Evolutionary conservation across 2,329 filamentous ascomycete genomes (phyloP).

Genomic region (Pseudocercospora macadamiae): DNA sequence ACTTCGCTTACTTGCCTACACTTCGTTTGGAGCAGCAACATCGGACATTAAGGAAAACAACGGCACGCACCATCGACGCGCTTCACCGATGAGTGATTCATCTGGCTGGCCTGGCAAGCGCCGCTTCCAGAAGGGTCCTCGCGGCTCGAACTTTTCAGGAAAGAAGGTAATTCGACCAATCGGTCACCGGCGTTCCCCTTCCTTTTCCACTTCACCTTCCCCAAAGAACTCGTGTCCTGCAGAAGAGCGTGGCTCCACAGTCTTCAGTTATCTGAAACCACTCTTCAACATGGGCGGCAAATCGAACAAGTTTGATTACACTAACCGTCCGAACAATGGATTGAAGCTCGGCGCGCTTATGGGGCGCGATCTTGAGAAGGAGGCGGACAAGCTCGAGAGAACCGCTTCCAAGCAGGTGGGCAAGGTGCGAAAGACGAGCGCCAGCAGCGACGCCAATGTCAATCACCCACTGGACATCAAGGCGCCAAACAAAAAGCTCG

Average conservation of each 20-base stretch:
- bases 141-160: no score
- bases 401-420: slow-evolving; percentile 29
- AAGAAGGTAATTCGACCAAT: neutral
- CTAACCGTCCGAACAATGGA: slow-evolving; percentile 51
- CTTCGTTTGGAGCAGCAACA: slow-evolving; percentile 6
- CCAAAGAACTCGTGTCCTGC: no score
- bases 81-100: slow-evolving; percentile 1
- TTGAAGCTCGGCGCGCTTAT: slow-evolving; percentile 50
- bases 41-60: neutral
- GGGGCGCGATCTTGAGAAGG: slow-evolving; percentile 47
- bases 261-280: no score
- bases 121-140: no score
- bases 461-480: slow-evolving; percentile 48
- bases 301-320: slow-evolving; percentile 43
- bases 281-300: slow-evolving; percentile 35
- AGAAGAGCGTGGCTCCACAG: neutral
- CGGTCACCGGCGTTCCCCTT: neutral
- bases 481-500: slow-evolving; percentile 49
- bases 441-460: slow-evolving; percentile 23
- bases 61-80: neutral
- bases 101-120: no score
- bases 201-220: neutral
- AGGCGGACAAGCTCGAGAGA: slow-evolving; percentile 38
- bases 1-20: neutral
- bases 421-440: slow-evolving; percentile 36